A percentile compares a stretch with the other conserved stretches of the same genome.
These are phyloP conservation scores for Paramecium primaurelia DNA, from an alignment of 73 alveolate genomes.

Conservation along the genomic window DNA sequence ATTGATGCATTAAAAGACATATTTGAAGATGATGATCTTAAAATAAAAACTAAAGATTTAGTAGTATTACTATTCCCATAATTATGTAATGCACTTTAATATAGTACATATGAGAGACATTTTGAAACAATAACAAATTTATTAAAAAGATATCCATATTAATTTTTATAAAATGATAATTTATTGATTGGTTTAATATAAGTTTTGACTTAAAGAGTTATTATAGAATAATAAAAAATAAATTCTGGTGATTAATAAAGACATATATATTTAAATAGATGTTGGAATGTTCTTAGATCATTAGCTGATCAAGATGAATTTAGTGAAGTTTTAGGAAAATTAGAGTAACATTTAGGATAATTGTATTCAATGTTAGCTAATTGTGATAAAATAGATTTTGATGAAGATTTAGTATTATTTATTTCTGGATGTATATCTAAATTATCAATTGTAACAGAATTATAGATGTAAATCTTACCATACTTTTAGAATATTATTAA, in stretches of 20 bases:
- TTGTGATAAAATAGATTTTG: constrained; percentile 64
- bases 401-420: constrained; percentile 70
- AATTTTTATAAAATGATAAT: not conserved
- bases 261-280: constrained; percentile 63
- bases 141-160: not conserved
- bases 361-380: constrained; percentile 63
- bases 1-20: constrained; percentile 49
- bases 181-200: not conserved
- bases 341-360: constrained; percentile 63
- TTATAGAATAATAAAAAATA: not conserved
- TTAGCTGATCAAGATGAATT: constrained; percentile 57
- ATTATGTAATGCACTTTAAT: not conserved
- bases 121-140: constrained; percentile 43
- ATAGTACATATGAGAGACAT: constrained; percentile 31
- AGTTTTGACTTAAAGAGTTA: not conserved
- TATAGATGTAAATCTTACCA: not conserved
- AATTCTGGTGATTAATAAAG: constrained; percentile 54
- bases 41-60: not conserved
- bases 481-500: constrained; percentile 3
- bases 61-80: constrained; percentile 21
- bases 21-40: constrained; percentile 56
- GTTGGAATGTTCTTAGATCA: constrained; percentile 74
- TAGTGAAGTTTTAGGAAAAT: constrained; percentile 54
- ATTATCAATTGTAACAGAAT: constrained; percentile 12
- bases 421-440: constrained; percentile 63